phyloP scores from a whole-genome alignment of 75 land plant species.

The Ceratopteris richardii region DNA sequence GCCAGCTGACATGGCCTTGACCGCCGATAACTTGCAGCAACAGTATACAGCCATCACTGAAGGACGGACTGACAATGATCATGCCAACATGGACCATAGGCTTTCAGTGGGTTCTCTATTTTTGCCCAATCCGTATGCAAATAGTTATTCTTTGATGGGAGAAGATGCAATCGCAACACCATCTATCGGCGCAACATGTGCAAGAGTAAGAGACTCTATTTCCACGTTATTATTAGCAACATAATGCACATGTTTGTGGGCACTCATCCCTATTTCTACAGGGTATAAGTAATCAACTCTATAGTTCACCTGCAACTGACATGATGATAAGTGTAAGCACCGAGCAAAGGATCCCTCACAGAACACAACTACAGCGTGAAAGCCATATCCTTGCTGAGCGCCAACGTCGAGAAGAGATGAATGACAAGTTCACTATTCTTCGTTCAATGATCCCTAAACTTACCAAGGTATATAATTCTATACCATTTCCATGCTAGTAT shows the following conservation, averaged over 20 bases:
- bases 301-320: not conserved
- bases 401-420: constrained; percentile 47
- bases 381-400: constrained; percentile 45
- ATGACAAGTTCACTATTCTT: constrained; percentile 40
- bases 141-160: not conserved
- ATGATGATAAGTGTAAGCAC: not conserved
- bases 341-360: constrained; percentile 2
- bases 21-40: not conserved
- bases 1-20: not conserved
- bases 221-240: not conserved
- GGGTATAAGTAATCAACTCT: not conserved
- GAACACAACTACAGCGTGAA: constrained; percentile 35
- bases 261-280: not conserved
- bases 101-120: not conserved
- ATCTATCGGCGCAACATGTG: not conserved
- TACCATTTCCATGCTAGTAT: too few relatives aligned
- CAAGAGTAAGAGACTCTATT: not conserved
- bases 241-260: not conserved
- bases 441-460: constrained; percentile 37
- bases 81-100: not conserved
- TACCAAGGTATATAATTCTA: constrained; percentile 36
- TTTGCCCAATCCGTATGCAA: not conserved
- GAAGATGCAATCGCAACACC: not conserved
- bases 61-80: not conserved
- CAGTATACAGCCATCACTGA: not conserved